These are phyloP conservation scores for Daldinia bambusicola DNA, from an alignment of 495 filamentous ascomycete genomes.

Conservation along the genomic window DNA sequence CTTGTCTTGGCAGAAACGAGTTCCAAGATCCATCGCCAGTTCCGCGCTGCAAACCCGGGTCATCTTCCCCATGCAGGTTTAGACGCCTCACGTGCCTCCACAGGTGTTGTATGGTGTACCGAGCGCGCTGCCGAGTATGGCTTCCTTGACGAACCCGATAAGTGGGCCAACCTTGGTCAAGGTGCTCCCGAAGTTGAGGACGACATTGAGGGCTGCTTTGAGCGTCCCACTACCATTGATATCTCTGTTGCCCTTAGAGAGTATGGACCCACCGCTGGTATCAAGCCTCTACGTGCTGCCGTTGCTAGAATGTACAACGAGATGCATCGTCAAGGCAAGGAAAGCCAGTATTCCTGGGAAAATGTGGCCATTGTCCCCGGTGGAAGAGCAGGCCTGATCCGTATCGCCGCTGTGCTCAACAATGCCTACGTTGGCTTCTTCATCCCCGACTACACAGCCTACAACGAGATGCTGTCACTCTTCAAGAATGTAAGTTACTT, in stretches of 20 bases:
- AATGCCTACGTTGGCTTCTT: conserved; percentile 93
- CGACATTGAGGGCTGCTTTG: conserved; percentile 88
- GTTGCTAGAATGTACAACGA: conserved; percentile 94
- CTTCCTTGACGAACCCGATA: conserved; percentile 79
- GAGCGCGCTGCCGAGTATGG: conserved; percentile 83
- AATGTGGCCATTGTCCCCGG: conserved; percentile 98
- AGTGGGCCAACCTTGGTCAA: conserved; percentile 95
- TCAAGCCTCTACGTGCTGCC: conserved; percentile 87
- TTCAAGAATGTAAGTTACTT: conserved; percentile 77
- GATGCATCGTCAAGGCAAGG: conserved; percentile 87
- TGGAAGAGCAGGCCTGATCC: conserved; percentile 89
- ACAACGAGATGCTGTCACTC: conserved; percentile 94
- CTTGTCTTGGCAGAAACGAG: conserved; percentile 66
- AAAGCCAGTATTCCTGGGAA: conserved; percentile 96
- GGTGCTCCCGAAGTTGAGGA: conserved; percentile 95
- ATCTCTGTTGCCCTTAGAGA: conserved; percentile 80
- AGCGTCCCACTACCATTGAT: conserved; percentile 83
- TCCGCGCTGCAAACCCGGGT: conserved; percentile 85
- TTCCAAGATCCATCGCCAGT: conserved; percentile 85
- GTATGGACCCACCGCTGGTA: conserved; percentile 93
- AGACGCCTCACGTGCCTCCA: conserved; percentile 82
- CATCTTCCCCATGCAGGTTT: conserved; percentile 90
- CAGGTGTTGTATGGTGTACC: conserved; percentile 88
- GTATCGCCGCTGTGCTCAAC: conserved; percentile 92
- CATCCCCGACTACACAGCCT: conserved; percentile 80